Percentiles rank a stretch among this genome's conserved stretches.
phyloP scores from a whole-genome alignment of 2,329 filamentous ascomycete species.

The Fusarium chuoi region DNA sequence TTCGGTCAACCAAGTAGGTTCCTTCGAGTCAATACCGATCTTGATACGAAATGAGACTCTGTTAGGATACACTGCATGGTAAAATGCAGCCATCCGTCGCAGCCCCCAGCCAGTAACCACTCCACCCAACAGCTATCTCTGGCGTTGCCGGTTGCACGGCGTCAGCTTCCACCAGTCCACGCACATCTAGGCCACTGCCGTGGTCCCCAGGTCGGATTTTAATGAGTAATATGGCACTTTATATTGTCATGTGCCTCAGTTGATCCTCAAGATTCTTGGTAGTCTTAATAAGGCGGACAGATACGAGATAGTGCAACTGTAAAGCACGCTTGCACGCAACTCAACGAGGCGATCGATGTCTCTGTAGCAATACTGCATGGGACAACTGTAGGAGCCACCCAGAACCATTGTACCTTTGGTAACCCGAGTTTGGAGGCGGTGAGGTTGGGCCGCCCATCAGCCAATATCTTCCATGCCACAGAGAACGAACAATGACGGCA shows the following conservation, averaged over 20 bases:
- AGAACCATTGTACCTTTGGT: neutral
- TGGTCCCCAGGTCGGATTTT: neutral
- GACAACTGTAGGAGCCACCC: neutral
- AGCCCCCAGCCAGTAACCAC: neutral
- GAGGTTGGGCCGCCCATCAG: conserved; percentile 3
- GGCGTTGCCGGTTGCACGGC: conserved; percentile 27
- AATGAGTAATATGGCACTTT: conserved; percentile 17
- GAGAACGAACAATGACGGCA: neutral
- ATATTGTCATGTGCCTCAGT: conserved; percentile 22
- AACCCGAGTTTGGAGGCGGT: conserved; percentile 6
- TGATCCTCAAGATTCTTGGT: conserved; percentile 16
- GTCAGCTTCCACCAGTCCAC: conserved; percentile 26
- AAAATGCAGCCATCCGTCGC: conserved; percentile 1
- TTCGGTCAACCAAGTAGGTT: conserved; percentile 1
- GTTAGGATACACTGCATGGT: conserved; percentile 12
- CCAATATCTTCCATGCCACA: conserved; percentile 1
- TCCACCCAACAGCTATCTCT: conserved; percentile 4
- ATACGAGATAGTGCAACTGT: conserved; percentile 23
- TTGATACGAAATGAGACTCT: neutral
- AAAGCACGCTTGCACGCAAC: conserved; percentile 11
- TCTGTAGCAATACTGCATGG: conserved; percentile 2
- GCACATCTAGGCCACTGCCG: conserved; percentile 1
- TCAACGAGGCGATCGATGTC: conserved; percentile 1
- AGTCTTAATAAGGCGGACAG: conserved; percentile 25
- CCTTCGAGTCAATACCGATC: conserved; percentile 8